These are phyloP conservation scores for Vitis amurensis DNA, from an alignment of 164 flowering plant genomes.

Conservation along the genomic window DNA sequence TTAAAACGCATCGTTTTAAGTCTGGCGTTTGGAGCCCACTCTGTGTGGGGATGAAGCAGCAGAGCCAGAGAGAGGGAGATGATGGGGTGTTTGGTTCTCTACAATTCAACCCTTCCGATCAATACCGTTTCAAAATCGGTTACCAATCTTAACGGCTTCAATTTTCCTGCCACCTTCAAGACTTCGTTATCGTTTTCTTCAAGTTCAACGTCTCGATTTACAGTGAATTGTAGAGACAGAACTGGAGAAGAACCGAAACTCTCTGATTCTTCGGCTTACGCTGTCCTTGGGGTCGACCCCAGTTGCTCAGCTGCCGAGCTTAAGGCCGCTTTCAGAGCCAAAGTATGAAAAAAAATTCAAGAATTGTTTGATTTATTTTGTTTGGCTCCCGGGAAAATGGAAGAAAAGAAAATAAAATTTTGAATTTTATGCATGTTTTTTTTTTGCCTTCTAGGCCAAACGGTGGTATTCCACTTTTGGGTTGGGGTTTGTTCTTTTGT, in stretches of 20 bases:
- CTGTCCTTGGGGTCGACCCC: conserved; percentile 57
- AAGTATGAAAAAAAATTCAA: conserved; percentile 28
- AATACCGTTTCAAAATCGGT: conserved; percentile 14
- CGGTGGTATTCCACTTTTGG: too few species aligned
- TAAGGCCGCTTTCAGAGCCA: conserved; percentile 75
- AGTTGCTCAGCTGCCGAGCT: conserved; percentile 58
- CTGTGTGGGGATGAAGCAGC: not conserved
- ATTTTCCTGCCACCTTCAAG: conserved; percentile 7
- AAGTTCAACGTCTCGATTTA: conserved; percentile 13
- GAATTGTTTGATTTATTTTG: too few species aligned
- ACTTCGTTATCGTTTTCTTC: not conserved
- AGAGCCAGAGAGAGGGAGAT: not conserved
- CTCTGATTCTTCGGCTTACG: conserved; percentile 47
- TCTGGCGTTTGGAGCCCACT: too few species aligned
- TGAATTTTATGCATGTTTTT: too few species aligned
- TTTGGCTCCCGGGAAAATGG: too few species aligned
- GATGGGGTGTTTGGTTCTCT: conserved; percentile 15
- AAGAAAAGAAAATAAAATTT: too few species aligned
- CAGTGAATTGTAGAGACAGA: conserved; percentile 28
- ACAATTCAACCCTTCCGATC: conserved; percentile 13
- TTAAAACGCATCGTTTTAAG: not conserved
- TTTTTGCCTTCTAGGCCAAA: too few species aligned
- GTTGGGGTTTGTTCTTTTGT: not conserved
- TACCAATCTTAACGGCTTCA: not conserved
- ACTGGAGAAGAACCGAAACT: conserved; percentile 27